Evolutionary conservation across 2,329 filamentous ascomycete species (phyloP), one percentile per base, ranked within the genome.

Genomic region (Ascochyta rabiei): DNA sequence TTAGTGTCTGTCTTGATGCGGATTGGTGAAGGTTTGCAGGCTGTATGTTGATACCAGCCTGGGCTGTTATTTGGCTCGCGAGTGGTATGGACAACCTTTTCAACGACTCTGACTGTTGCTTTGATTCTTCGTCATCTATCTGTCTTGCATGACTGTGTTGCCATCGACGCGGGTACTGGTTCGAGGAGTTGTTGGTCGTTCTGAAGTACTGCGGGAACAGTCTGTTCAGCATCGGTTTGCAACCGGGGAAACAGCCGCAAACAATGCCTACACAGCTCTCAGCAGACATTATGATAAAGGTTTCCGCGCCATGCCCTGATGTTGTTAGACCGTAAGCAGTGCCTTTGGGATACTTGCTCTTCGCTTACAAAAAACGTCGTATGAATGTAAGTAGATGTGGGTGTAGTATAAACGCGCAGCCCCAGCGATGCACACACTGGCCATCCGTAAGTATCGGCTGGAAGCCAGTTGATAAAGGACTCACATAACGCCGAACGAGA

Each of bases 391-490:
- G 40, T 66, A 73, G 2, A 64, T 33, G 13, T 60, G 56, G 6
- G 67, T 66, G 44, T 67, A 72, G 54, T 68, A 73, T 1, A 72
- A 52, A 6, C 71, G 68, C 23, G 62, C 56, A 24, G 66, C 52
- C n/a, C 71, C 71, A 9, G 67, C 69, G 16, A 73, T 52, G 43
- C 68, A 73, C 5, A 73, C 66, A 50, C 64, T 67, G 19, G 80
- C 44, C 73, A 26, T 18, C n/a, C 1, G 4, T 24, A 77, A 1
- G 26, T 42, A 18, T 10, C 31, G 15, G 16, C 2, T 28, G 3
- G 6, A 4, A 26, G 2, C 2, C 3, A 28, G n/a, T 6, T 19
- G 9, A 3, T 3, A 3, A 3, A 6, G 7, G 12, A 44, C 63
- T 42, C 47, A 66, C 69, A 73, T 59, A 3, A 69, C 57, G 19